These are phyloP conservation scores for Ulmus americana DNA, from an alignment of 331 rosid species.

Conservation along the genomic window DNA sequence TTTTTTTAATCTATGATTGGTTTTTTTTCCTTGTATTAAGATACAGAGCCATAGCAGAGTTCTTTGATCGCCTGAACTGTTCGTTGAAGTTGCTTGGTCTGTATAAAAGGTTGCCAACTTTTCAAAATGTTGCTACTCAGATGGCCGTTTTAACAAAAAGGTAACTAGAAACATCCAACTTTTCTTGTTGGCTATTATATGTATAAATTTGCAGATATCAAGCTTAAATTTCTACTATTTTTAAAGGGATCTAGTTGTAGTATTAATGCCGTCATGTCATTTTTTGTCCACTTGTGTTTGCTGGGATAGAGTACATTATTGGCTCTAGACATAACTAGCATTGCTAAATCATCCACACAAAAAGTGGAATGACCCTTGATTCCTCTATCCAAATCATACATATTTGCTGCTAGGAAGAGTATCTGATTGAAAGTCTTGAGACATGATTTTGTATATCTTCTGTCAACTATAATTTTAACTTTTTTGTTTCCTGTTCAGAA, in stretches of 20 bases:
- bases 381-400: not conserved
- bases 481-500: conserved; percentile 35
- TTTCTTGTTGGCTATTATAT: not conserved
- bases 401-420: not conserved
- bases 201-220: not conserved
- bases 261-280: not conserved
- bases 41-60: conserved; percentile 30
- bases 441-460: not conserved
- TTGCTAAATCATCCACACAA: not conserved
- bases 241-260: not conserved
- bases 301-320: not conserved
- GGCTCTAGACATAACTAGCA: not conserved
- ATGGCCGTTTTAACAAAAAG: conserved; percentile 50
- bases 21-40: conserved; percentile 31
- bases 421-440: not conserved
- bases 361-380: too few relatives aligned
- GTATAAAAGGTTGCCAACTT: conserved; percentile 42
- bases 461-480: not conserved
- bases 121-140: conserved; percentile 43
- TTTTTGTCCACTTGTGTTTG: not conserved
- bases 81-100: conserved; percentile 53
- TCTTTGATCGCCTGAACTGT: conserved; percentile 40
- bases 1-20: not conserved
- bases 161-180: conserved; percentile 13
- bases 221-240: not conserved